Conservation (phyloP, 371 early-diverging fungal species). For the Smittium mucronatum region DNA sequence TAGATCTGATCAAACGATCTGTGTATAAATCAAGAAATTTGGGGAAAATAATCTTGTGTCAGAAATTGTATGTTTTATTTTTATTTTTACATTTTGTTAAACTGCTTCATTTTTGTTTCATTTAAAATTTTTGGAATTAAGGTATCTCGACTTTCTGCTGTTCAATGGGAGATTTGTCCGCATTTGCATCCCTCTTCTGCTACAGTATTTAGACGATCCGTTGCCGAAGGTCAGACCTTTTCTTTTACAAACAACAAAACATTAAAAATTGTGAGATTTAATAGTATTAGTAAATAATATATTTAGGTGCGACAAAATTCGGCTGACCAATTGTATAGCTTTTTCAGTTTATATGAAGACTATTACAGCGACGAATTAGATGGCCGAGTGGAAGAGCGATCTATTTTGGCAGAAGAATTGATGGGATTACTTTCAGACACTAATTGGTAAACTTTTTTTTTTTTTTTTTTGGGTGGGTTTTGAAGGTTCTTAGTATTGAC, state of each 20-base stretch:
- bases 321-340: background rate
- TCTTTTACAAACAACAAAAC: no score
- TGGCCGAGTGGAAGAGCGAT: background rate
- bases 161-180: background rate
- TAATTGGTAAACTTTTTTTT: background rate
- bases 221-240: background rate
- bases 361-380: background rate
- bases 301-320: background rate
- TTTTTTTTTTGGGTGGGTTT: no score
- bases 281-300: no score
- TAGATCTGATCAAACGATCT: background rate
- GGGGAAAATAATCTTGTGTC: background rate
- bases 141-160: background rate
- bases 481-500: no score
- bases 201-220: background rate
- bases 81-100: background rate
- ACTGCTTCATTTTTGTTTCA: background rate
- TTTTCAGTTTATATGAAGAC: background rate
- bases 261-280: no score
- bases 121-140: background rate
- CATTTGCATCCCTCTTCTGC: background rate
- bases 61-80: background rate
- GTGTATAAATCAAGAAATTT: background rate
- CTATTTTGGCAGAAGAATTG: background rate
- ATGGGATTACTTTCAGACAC: background rate